Conservation (phyloP, 73 alveolate genomes). For the Uronychia binucleata region DNA sequence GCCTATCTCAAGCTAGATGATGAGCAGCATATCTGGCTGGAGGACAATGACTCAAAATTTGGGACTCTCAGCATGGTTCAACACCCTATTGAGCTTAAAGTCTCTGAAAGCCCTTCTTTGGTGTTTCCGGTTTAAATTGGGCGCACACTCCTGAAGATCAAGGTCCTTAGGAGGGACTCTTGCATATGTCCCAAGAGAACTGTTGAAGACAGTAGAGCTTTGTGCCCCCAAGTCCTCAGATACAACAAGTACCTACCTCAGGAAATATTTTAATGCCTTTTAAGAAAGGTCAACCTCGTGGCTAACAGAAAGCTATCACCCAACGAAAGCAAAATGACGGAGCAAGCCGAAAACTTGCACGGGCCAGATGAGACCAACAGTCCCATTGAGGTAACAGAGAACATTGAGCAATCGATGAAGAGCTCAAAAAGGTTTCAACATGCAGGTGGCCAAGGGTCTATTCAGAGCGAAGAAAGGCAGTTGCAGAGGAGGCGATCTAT, state of each 20-base stretch:
- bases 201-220: neutral
- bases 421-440: too few relatives aligned
- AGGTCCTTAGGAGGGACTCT: neutral
- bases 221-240: neutral
- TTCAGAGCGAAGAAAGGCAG: too few relatives aligned
- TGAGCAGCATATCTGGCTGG: slow-evolving; percentile 14
- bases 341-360: neutral
- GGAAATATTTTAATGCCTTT: neutral
- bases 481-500: too few relatives aligned
- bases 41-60: slow-evolving; percentile 71
- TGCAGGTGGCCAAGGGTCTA: too few relatives aligned
- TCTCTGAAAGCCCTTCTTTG: neutral
- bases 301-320: neutral
- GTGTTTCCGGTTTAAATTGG: neutral
- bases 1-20: slow-evolving; percentile 48
- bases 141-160: neutral
- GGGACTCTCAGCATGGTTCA: slow-evolving; percentile 69
- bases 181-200: neutral
- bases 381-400: neutral
- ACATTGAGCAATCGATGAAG: too few relatives aligned
- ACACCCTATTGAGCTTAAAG: neutral
- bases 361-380: neutral
- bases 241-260: neutral
- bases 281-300: neutral
- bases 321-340: neutral